Conservation (phyloP, 2,329 filamentous ascomycete genomes). For the Penicillium rolfsii region DNA sequence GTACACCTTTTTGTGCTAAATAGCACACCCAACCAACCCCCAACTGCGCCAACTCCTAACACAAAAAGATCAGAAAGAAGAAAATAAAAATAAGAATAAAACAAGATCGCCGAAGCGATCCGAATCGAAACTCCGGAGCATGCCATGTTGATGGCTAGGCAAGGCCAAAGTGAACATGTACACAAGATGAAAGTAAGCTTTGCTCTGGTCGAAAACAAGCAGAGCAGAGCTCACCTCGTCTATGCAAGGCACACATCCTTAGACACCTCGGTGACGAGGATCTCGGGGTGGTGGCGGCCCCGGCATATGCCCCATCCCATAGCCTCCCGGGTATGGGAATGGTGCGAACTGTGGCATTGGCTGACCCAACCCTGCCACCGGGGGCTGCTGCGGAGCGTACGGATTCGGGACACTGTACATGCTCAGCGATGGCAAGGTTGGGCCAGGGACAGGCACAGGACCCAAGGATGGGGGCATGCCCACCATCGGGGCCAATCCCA, state of each 20-base stretch:
- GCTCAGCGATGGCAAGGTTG: constrained; percentile 25
- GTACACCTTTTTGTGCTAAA: constrained; percentile 15
- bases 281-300: constrained; percentile 2
- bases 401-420: constrained; percentile 24
- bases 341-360: constrained; percentile 35
- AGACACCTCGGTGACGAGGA: constrained; percentile 11
- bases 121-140: neutral
- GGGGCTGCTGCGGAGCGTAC: constrained; percentile 22
- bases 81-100: neutral
- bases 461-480: constrained; percentile 21
- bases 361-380: constrained; percentile 22
- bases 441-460: constrained; percentile 9
- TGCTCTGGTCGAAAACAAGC: neutral
- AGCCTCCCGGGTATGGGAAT: constrained; percentile 30
- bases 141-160: neutral
- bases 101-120: neutral
- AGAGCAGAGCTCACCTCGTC: constrained; percentile 5
- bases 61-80: neutral
- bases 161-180: neutral
- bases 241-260: neutral
- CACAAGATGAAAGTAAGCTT: constrained; percentile 4
- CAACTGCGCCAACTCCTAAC: neutral
- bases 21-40: neutral
- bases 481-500: constrained; percentile 24
- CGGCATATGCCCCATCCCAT: constrained; percentile 10